phyloP scores from a whole-genome alignment of 257 asterid genomes.

The Echites panduratus region DNA sequence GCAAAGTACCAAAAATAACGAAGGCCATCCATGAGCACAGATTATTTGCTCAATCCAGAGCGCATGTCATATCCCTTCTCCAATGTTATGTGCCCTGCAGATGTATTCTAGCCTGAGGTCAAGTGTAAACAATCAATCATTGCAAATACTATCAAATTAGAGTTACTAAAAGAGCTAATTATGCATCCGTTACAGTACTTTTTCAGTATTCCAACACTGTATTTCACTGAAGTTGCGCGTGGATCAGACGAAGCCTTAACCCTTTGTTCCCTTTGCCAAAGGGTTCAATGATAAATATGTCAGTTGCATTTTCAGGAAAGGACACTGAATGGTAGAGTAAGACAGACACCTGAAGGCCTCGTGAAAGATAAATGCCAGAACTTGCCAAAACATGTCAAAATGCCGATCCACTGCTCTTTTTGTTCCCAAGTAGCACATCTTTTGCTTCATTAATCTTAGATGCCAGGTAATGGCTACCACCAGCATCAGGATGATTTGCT shows the following conservation, averaged over 20 bases:
- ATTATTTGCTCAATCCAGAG: neutral
- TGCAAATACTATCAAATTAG: neutral
- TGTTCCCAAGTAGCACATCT: conserved; percentile 30
- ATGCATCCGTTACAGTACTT: too few species aligned
- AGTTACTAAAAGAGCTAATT: neutral
- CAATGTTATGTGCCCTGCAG: neutral
- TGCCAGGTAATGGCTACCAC: conserved; percentile 36
- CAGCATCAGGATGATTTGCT: conserved; percentile 33
- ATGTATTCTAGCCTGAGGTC: neutral
- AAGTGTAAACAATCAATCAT: neutral
- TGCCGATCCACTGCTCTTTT: conserved; percentile 23
- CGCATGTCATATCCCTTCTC: too few species aligned
- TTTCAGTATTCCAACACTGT: too few species aligned
- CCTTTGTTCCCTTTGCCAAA: neutral
- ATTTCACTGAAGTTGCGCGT: neutral
- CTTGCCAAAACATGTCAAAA: conserved; percentile 14
- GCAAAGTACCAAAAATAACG: too few species aligned
- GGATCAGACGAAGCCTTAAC: neutral
- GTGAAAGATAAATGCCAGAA: neutral
- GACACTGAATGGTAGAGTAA: neutral
- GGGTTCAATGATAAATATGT: neutral
- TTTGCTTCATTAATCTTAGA: conserved; percentile 31
- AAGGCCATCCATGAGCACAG: neutral
- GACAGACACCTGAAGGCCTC: neutral
- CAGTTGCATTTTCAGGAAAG: neutral